Base-by-base conservation (phyloP, 2,329 filamentous ascomycete genomes). In the Fonsecaea monophora region DNA sequence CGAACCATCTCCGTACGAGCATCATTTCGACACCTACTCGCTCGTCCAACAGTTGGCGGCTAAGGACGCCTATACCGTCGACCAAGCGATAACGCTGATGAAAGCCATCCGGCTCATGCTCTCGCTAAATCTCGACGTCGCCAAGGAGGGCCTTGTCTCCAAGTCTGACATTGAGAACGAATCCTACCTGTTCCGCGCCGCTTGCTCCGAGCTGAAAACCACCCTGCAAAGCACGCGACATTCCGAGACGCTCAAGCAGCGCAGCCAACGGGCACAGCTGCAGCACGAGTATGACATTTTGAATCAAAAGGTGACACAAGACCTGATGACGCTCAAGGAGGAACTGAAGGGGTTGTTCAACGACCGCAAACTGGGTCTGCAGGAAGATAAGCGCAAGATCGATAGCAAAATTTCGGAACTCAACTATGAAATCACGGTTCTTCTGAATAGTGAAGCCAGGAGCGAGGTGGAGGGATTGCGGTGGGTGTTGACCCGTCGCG, bases 271-370 rank as follows among this genome's bases (percentile, higher is more conserved):
- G 48, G 92, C 90, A 3, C 88, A 94, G 57, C 79, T 99, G 71
- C 93, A 97, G 81, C 94, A 97, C 77, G 95, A 98, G 77, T 89
- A 94, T n/a, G 95, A 99, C 77, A 96, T 97, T 18, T 78, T 97
- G 62, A 89, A 87, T 63, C 95, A 98, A 81, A 87, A 89, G 56
- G 83, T 97, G 66, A 91, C 89, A 38, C 94, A 97, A 78, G 94
- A 98, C 76, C 84, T 94, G 32, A 81, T 89, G 63, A 90, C 87
- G 38, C 82, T 98, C 66, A 95, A 92, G 73, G 94, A 99, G 76
- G 92, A 94, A 63, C 85, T 98, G n/a, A 92, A 94, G 77, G 94
- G 92, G 65, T 90, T 97, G 85, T 97, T 98, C 77, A 94, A 98
- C 75, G 94, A 99, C 77, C 88, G 96, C 53, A 95, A 94, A 77